Evolutionary conservation across 345 rosid species (phyloP), one percentile per base, ranked within the genome.

Genomic region (Combretum micranthum): DNA sequence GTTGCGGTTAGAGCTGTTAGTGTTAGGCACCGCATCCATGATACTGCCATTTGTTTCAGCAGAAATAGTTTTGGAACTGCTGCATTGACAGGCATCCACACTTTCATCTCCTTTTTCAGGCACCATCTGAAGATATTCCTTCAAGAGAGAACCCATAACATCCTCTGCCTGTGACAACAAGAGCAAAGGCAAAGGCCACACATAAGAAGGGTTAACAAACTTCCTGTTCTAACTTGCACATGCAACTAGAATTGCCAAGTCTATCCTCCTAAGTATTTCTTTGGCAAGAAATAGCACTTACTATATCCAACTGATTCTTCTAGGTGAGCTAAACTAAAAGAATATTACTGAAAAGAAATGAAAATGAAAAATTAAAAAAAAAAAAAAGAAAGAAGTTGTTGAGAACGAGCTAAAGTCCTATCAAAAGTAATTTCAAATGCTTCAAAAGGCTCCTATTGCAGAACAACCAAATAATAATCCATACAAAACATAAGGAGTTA

Each of bases 91-190:
- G 32, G 71, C 72, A 55, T 55, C 53, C 58, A 65, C 37, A 46
- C 58, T 44, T 37, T 71, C 70, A 54, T 70, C 81, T 53, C 64
- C 65, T 65, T 73, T 74, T 64, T 77, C 66, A 44, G 83, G 66
- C 51, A 65, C 56, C 46, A 54, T 42, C 25, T 55, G 77, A 26
- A 87, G 47, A 71, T 87, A 83, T 65, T 89, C 85, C 62, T 70
- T 85, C 75, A 93, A 74, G 62, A 93, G 72, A 71, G 91, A 82
- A 26, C 87, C 86, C 76, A 89, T 87, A 53, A 85, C 96, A 80
- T 80, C 83, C 78, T 93, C 97, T 55, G 97, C 99, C 99, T 86
- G 72, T 66, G 50, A 25, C 17, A 13, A 20, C 71, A 62, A 1
- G 48, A 48, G 12, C 23, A 64, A 49, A 60, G 25, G 15, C 6